Evolutionary conservation across 495 filamentous ascomycete species (phyloP), one percentile per base, ranked within the genome.

Genomic region (Aspergillus biplanus): DNA sequence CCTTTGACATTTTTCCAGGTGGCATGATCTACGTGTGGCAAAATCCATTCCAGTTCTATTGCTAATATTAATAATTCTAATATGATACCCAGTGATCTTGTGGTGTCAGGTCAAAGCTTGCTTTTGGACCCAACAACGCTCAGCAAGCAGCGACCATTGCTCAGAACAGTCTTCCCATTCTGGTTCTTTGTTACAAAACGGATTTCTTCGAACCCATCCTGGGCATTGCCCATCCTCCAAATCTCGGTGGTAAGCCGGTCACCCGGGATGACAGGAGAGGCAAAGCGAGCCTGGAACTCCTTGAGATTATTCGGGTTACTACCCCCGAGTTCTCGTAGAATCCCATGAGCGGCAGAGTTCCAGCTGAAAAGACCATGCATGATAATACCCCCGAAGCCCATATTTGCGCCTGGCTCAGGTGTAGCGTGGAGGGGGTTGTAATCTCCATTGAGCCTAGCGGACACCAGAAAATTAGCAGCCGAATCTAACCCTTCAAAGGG

Each of bases 351-450:
- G 2, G 90, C 81, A 56, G 86, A 82, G 75, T 96, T 97, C 88
- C 90, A 96, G 60, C 87, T 90, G 75, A 85, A 96, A 27, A 96
- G 78, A 31, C 92, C 92, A 75, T 96, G 92, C 72, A 96, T 92
- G 70, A 96, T 97, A 62, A 86, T 83, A 44, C 92, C 92, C 5
- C 90, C 91, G 70, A 95, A 96, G 33, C 92, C 92, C 91, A 96
- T 94, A 78, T 92, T 90, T 74, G 83, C 75, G 50, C 92, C 91
- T 0, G 93, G 91, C 74, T 89, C 90, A 11, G 92, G 92, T 31
- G 88, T 89, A 7, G 92, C 91, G 71, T 96, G 92, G 52, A 96
- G 87, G 32, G 92, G 92, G 79, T 96, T 96, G 73, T 96, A 96
- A 75, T 96, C 92, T 67, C 92, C 92, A 65, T 97, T 95, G 39